Conservation (phyloP, 352 stramenopile genomes). For the Phytophthora litchii region DNA sequence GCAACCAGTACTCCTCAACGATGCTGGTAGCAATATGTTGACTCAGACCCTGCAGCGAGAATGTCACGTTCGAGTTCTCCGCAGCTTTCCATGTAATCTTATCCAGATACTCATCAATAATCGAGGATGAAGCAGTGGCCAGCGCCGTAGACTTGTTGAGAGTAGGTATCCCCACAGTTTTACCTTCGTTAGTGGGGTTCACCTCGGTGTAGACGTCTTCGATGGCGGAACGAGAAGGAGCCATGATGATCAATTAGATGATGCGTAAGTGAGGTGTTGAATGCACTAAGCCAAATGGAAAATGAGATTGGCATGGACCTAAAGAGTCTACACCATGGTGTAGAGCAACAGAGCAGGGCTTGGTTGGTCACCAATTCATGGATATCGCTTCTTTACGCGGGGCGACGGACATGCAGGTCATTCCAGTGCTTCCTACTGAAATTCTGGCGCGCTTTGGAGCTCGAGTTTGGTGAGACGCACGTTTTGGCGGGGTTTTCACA, state of each 20-base stretch:
- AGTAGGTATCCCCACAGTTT: slow-evolving; percentile 16
- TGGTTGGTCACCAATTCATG: slow-evolving; percentile 15
- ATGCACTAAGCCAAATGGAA: slow-evolving; percentile 19
- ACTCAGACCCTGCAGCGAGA: slow-evolving; percentile 36
- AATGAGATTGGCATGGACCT: slow-evolving; percentile 13
- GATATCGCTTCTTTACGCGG: slow-evolving; percentile 25
- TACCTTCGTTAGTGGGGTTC: slow-evolving; percentile 9
- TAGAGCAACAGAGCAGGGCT: neutral
- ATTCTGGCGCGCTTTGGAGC: slow-evolving; percentile 21
- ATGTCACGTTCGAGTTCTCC: slow-evolving; percentile 43
- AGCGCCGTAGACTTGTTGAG: slow-evolving; percentile 25
- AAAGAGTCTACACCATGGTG: slow-evolving; percentile 8
- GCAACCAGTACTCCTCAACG: slow-evolving; percentile 37
- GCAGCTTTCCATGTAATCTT: slow-evolving; percentile 40
- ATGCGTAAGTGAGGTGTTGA: slow-evolving; percentile 6
- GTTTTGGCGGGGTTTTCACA: slow-evolving; percentile 11
- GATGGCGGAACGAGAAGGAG: slow-evolving; percentile 19
- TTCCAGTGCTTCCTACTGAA: slow-evolving; percentile 10
- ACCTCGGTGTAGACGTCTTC: slow-evolving; percentile 21
- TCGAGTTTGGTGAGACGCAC: neutral
- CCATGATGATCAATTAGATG: slow-evolving; percentile 10
- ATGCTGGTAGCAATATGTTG: slow-evolving; percentile 38
- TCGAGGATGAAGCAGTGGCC: slow-evolving; percentile 17
- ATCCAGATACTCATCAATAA: slow-evolving; percentile 39
- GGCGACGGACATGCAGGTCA: slow-evolving; percentile 17